Percentiles rank a stretch among this genome's conserved stretches.
phyloP scores from a whole-genome alignment of 192 early-diverging fungal genomes.

The Bifiguratus adelaidae region DNA sequence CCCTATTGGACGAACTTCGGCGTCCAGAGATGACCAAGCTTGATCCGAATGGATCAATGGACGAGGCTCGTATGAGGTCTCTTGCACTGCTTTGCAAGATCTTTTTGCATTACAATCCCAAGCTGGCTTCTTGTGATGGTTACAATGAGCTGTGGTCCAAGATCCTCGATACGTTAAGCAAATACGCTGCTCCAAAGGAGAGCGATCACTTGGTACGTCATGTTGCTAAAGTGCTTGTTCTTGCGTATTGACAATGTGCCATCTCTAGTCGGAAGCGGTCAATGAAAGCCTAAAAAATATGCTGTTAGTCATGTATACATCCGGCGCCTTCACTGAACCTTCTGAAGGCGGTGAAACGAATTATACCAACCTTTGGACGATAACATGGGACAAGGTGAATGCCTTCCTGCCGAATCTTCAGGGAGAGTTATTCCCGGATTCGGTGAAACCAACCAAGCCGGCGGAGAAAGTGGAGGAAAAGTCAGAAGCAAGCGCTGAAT shows the following conservation, averaged over 20 bases:
- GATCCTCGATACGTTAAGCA: constrained; percentile 54
- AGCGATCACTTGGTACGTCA: constrained; percentile 43
- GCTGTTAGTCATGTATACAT: constrained; percentile 68
- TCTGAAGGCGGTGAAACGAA: constrained; percentile 8
- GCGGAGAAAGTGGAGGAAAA: too few species aligned
- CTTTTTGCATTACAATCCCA: constrained; percentile 59
- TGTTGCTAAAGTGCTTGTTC: background rate
- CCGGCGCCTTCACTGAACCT: constrained; percentile 40
- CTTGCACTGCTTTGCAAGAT: constrained; percentile 61
- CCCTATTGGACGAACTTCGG: constrained; percentile 75
- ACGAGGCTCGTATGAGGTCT: constrained; percentile 68
- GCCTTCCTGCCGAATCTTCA: constrained; percentile 55
- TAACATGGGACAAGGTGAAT: constrained; percentile 59
- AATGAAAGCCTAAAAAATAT: constrained; percentile 74
- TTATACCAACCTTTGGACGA: constrained; percentile 48
- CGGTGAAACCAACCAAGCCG: too few species aligned
- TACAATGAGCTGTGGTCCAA: constrained; percentile 48
- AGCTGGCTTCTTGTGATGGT: constrained; percentile 42
- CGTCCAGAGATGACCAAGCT: constrained; percentile 57
- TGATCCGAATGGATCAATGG: constrained; percentile 49
- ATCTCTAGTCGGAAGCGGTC: constrained; percentile 53
- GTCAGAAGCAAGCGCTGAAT: too few species aligned
- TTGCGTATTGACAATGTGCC: background rate
- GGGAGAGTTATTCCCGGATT: constrained; percentile 48
- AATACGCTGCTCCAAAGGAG: constrained; percentile 46